Conservation (phyloP, 2,329 filamentous ascomycete species). For the Trichoderma lentiforme region DNA sequence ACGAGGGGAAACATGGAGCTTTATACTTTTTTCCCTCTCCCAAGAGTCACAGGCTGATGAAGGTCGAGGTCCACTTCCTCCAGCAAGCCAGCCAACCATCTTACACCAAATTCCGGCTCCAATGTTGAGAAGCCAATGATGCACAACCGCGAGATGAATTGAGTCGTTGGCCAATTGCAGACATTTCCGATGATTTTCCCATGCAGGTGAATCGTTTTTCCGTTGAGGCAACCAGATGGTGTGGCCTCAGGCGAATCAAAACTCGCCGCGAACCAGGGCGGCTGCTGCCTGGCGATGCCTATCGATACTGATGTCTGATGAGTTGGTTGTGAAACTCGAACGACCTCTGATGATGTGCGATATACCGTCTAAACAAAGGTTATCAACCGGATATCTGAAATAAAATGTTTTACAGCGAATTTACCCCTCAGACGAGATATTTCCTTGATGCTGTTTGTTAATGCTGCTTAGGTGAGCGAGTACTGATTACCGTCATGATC, state of each 20-base stretch:
- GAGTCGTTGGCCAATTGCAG: not conserved
- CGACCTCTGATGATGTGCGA: not conserved
- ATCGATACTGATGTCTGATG: not conserved
- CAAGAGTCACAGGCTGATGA: not conserved
- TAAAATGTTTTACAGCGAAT: not conserved
- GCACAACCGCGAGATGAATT: not conserved
- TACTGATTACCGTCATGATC: not conserved
- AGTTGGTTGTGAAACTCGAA: not conserved
- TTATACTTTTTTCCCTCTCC: not conserved
- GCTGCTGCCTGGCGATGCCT: not conserved
- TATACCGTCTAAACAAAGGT: not conserved
- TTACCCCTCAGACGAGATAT: not conserved
- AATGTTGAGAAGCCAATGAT: not conserved
- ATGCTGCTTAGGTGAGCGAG: not conserved
- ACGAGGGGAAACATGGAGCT: not conserved
- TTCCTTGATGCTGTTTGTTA: not conserved
- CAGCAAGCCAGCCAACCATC: not conserved
- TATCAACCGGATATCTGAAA: not conserved
- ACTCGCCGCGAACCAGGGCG: not conserved
- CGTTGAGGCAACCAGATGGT: not conserved
- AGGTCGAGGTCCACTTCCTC: not conserved
- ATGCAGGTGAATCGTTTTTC: not conserved
- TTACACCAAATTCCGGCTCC: not conserved
- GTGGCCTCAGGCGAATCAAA: not conserved
- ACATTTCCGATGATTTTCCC: not conserved